A percentile compares a stretch with the other conserved stretches of the same genome.
These are phyloP conservation scores for Colletotrichum sp. DNA, from an alignment of 2,329 filamentous ascomycete genomes.

Conservation along the genomic window DNA sequence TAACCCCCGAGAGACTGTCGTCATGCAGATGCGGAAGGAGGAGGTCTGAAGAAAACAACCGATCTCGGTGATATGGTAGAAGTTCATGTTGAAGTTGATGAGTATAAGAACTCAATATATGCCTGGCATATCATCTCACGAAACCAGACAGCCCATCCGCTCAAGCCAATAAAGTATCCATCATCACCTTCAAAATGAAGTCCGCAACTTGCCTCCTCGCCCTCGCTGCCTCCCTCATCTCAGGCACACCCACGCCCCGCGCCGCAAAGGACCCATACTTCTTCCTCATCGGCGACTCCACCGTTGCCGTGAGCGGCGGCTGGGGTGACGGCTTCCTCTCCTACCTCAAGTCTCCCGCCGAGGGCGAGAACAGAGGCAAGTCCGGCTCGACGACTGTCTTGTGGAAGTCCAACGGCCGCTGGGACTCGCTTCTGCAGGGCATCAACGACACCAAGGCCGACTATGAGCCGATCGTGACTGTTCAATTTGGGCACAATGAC, in stretches of 20 bases:
- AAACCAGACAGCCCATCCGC: not conserved
- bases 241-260: not conserved
- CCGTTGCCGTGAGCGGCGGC: slow-evolving; percentile 51
- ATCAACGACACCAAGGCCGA: slow-evolving; percentile 41
- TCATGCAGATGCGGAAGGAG: not conserved
- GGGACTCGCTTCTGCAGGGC: slow-evolving; percentile 50
- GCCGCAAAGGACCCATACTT: slow-evolving; percentile 42
- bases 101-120: not conserved
- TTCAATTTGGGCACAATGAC: slow-evolving; percentile 67
- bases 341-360: slow-evolving; percentile 50
- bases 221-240: not conserved
- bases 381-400: slow-evolving; percentile 62
- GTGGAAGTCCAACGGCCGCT: slow-evolving; percentile 56
- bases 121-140: not conserved
- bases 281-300: slow-evolving; percentile 55
- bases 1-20: not conserved
- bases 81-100: not conserved
- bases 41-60: not conserved
- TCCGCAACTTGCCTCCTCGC: not conserved
- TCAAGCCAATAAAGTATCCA: not conserved
- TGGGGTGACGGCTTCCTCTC: slow-evolving; percentile 65
- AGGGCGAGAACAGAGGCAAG: slow-evolving; percentile 60
- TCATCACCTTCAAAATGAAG: not conserved
- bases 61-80: not conserved
- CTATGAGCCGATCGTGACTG: slow-evolving; percentile 35